Evolutionary conservation across 805 yeast species (phyloP), one percentile per base, ranked within the genome.

Genomic region (Zygosaccharomyces rouxii): DNA sequence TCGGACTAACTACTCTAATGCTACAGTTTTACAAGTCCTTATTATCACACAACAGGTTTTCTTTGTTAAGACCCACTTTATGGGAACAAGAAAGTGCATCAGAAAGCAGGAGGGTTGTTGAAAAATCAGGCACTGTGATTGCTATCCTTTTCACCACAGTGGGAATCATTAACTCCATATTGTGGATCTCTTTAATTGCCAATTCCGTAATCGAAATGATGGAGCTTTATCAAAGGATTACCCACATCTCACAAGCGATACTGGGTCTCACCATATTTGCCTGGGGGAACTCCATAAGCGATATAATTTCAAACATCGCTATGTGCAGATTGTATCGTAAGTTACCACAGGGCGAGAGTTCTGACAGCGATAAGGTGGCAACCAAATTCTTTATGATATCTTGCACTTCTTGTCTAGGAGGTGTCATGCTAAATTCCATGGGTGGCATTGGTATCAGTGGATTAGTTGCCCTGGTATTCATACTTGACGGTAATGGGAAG

Each of bases 221-320:
- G 52, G 68, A 64, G 37, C 48, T 62, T 9, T 67, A 66, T 48
- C 71, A 67, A 52, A 42, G 47, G 6, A 44, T 63, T 2, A 62
- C 66, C 13, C 57, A 62, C 4, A 70, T 92, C 5, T 80, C 90
- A 9, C 95, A 90, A 51, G 90, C 94, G 1, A 77, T 92, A 7
- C 67, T 94, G 30, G 99, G 99, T 0, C 71, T 92, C n/a, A 92
- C 98, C 0, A 75, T 94, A 0, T 86, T 94, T 66, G 97, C 99
- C 0, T 70, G 92, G 52, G 99, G 99, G 3, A 95, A 94, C 62
- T 92, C 97, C 0, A 72, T 88, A 3, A 96, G 98, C 11, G 99
- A 94, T 62, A 71, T 92, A 44, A 81, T 94, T 2, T 84, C 97
- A 0, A 89, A 94, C 59, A 69, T 85, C 29, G 86, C 96, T 0